phyloP scores from a whole-genome alignment of 2,329 filamentous ascomycete species.

The Ceratocystis ficicola region DNA sequence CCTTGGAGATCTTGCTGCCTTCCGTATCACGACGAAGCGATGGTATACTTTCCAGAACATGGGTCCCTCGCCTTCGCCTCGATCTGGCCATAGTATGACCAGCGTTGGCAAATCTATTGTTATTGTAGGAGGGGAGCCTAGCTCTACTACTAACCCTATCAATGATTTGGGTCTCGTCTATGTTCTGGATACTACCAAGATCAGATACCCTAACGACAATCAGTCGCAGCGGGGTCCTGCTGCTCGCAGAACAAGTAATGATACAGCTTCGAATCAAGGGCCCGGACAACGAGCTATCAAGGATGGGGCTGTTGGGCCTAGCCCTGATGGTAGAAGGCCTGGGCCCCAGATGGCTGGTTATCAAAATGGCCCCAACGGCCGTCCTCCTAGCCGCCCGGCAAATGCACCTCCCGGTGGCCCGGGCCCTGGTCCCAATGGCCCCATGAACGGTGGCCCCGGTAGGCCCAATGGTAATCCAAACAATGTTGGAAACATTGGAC shows the following conservation, averaged over 20 bases:
- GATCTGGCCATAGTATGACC: slow-evolving; percentile 97
- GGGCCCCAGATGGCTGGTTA: slow-evolving; percentile 27
- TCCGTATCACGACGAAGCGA: slow-evolving; percentile 59
- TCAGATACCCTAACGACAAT: slow-evolving; percentile 79
- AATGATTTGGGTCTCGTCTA: slow-evolving; percentile 83
- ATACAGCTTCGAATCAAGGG: slow-evolving; percentile 27
- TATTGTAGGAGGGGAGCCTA: slow-evolving; percentile 87
- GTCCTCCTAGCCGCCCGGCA: slow-evolving; percentile 39
- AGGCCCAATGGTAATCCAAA: slow-evolving; percentile 41
- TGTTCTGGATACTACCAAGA: slow-evolving; percentile 87
- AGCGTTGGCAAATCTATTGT: slow-evolving; percentile 85
- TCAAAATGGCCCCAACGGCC: slow-evolving; percentile 30
- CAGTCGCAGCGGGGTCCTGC: slow-evolving; percentile 32
- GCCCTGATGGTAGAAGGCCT: slow-evolving; percentile 34
- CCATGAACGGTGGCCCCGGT: slow-evolving; percentile 30
- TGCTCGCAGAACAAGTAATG: slow-evolving; percentile 35
- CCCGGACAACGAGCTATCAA: slow-evolving; percentile 34
- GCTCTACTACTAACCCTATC: slow-evolving; percentile 66
- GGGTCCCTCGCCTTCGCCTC: slow-evolving; percentile 85
- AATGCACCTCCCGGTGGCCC: slow-evolving; percentile 11
- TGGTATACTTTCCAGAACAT: slow-evolving; percentile 99
- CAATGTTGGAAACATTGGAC: slow-evolving; percentile 32
- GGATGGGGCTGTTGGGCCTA: slow-evolving; percentile 41
- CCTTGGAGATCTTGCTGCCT: slow-evolving; percentile 81
- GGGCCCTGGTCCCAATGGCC: slow-evolving; percentile 13